Evolutionary conservation across 106 monocot genomes (phyloP).

Genomic region (Xerophyta viscosa): DNA sequence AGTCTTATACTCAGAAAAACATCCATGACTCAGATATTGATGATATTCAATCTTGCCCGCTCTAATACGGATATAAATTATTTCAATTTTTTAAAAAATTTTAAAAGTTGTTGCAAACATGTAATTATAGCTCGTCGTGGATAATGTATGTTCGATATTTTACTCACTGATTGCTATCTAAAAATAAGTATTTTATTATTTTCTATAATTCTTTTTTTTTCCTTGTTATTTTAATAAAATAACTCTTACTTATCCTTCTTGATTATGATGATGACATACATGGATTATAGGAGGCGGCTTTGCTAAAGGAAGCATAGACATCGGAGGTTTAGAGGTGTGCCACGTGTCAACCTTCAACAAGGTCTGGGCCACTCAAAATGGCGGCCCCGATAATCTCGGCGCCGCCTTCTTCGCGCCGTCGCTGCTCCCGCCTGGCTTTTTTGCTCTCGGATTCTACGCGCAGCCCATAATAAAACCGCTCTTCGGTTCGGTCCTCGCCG

Average conservation of each 20-base stretch:
- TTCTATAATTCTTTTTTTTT: no score
- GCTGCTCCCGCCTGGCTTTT: constrained; percentile 51
- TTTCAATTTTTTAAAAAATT: no score
- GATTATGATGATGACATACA: not conserved
- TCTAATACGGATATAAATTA: no score
- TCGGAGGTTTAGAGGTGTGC: constrained; percentile 54
- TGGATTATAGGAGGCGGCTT: constrained; percentile 45
- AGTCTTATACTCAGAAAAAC: no score
- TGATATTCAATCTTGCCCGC: no score
- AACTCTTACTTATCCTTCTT: not conserved
- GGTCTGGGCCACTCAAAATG: constrained; percentile 42
- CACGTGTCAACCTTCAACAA: constrained; percentile 52
- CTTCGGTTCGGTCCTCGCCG: constrained; percentile 60
- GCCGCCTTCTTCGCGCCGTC: constrained; percentile 61
- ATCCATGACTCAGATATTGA: no score
- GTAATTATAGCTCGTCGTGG: no score
- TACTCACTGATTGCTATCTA: no score
- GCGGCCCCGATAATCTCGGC: constrained; percentile 29
- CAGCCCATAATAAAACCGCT: constrained; percentile 51
- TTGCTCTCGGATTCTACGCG: constrained; percentile 44
- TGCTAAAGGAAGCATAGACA: constrained; percentile 50
- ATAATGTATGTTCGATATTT: no score
- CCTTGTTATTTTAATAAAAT: no score
- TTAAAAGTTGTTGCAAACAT: no score
- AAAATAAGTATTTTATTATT: no score